phyloP scores from a whole-genome alignment of 2,329 filamentous ascomycete species.

The Trichoderma semiorbis region DNA sequence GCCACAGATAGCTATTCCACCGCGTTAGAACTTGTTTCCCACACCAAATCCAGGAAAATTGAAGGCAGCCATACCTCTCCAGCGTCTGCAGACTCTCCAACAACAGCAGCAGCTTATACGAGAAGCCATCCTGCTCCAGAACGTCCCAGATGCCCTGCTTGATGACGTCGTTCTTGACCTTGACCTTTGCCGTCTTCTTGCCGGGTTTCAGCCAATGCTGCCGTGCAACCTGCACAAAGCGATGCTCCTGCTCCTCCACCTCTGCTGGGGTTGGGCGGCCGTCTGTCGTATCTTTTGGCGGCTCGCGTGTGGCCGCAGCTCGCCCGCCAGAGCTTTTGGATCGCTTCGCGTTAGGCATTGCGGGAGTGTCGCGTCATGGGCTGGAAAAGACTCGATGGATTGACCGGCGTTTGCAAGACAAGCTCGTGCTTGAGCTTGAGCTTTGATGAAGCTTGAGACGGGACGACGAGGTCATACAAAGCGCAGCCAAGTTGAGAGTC shows the following conservation, averaged over 20 bases:
- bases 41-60: not conserved
- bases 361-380: constrained; percentile 19
- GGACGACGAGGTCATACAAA: not conserved
- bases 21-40: constrained; percentile 24
- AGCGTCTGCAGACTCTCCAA: constrained; percentile 88
- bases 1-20: constrained; percentile 77
- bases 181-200: constrained; percentile 60
- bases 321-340: constrained; percentile 51
- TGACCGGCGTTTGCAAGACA: not conserved
- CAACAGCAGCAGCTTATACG: constrained; percentile 70
- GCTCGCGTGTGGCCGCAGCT: constrained; percentile 34
- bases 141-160: constrained; percentile 87
- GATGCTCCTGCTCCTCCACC: constrained; percentile 67
- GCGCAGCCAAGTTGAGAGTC: not conserved
- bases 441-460: not conserved
- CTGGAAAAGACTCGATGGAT: not conserved
- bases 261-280: constrained; percentile 56
- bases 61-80: constrained; percentile 57
- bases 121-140: constrained; percentile 77
- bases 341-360: constrained; percentile 59
- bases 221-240: constrained; percentile 73
- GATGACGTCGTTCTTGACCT: constrained; percentile 78
- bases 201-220: constrained; percentile 76
- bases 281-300: constrained; percentile 35
- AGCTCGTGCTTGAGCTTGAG: not conserved